phyloP scores from a whole-genome alignment of 352 stramenopile genomes.

The Phytophthora colocasiae region DNA sequence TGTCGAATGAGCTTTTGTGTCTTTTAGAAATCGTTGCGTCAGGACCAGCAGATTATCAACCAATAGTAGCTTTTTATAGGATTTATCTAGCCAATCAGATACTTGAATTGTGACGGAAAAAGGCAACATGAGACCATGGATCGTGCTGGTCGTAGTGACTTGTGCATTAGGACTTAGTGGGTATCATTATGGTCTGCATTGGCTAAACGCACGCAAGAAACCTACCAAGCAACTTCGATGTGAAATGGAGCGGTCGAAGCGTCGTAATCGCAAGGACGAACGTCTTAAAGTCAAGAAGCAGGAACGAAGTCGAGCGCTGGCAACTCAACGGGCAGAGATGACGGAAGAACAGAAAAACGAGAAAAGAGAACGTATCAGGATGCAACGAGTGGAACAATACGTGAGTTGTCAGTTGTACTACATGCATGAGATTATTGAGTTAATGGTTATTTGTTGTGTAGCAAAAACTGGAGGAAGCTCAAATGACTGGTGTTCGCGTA shows the following conservation, averaged over 20 bases:
- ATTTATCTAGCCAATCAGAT: slow-evolving; percentile 5
- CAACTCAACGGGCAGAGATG: slow-evolving; percentile 27
- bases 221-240: slow-evolving; percentile 22
- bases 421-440: neutral
- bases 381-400: slow-evolving; percentile 83
- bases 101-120: neutral
- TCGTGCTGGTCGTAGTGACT: slow-evolving; percentile 3
- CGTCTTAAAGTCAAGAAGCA: slow-evolving; percentile 35
- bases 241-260: slow-evolving; percentile 27
- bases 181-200: neutral
- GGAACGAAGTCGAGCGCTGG: slow-evolving; percentile 14
- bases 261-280: slow-evolving; percentile 45
- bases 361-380: slow-evolving; percentile 62
- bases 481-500: slow-evolving; percentile 50
- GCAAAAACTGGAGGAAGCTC: slow-evolving; percentile 76
- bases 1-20: slow-evolving; percentile 21
- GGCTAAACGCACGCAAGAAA: neutral
- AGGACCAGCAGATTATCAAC: slow-evolving; percentile 31
- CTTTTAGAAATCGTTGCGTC: slow-evolving; percentile 5
- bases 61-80: slow-evolving; percentile 25
- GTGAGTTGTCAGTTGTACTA: slow-evolving; percentile 36
- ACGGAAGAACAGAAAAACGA: slow-evolving; percentile 57
- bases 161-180: slow-evolving; percentile 11
- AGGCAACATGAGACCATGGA: slow-evolving; percentile 16
- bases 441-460: slow-evolving; percentile 22